Conservation (phyloP, 2,329 filamentous ascomycete genomes). For the Diaporthe longicolla region DNA sequence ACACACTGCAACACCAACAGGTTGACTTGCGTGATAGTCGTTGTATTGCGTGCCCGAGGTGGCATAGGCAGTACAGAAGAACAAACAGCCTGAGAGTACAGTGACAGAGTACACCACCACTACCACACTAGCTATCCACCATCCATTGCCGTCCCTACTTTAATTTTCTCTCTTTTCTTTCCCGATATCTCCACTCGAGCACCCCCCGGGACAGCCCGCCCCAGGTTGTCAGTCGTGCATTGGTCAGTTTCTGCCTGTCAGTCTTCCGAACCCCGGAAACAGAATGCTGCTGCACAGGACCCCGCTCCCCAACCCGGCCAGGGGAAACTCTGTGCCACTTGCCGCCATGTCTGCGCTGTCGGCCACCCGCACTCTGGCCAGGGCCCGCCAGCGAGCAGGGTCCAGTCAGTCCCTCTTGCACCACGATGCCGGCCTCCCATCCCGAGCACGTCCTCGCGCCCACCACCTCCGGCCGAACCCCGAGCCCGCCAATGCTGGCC, state of each 20-base stretch:
- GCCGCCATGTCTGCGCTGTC: not conserved
- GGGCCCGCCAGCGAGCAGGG: not conserved
- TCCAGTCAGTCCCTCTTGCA: not conserved
- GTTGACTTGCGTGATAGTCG: not conserved
- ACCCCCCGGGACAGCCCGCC: conserved; percentile 5
- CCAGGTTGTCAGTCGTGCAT: too few species aligned
- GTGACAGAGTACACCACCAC: too few species aligned
- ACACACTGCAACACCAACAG: too few species aligned
- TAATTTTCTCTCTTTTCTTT: not conserved
- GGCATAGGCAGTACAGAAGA: not conserved
- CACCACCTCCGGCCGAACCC: conserved; percentile 21
- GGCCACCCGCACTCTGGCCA: conserved; percentile 18
- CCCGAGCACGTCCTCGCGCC: conserved; percentile 26
- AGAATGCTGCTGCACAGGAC: conserved; percentile 28
- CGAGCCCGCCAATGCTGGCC: not conserved
- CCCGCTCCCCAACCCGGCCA: not conserved
- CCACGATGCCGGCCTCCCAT: conserved; percentile 25
- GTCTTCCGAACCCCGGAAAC: conserved; percentile 2
- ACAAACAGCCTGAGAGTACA: too few species aligned
- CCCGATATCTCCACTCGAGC: not conserved
- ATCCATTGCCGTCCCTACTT: not conserved
- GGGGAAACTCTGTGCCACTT: conserved; percentile 20
- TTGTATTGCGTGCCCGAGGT: not conserved
- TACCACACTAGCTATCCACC: not conserved
- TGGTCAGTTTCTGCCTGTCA: not conserved